Evolutionary conservation across 305 asterid genomes (phyloP).

Genomic region (Fraxinus ornus): DNA sequence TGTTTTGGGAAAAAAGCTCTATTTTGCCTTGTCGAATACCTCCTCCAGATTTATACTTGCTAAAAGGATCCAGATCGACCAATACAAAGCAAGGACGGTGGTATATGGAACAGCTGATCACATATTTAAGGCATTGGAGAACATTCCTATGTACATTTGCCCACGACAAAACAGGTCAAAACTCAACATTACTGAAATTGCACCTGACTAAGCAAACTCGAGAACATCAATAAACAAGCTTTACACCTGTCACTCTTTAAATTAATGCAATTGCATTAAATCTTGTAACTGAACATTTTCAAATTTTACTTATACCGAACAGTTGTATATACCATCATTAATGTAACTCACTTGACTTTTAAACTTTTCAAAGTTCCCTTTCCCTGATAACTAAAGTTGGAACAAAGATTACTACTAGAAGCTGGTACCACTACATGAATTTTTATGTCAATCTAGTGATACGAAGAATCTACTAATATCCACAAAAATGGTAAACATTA

Average conservation of each 20-base stretch:
- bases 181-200: not conserved
- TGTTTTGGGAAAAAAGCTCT: not conserved
- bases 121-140: not conserved
- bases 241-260: not conserved
- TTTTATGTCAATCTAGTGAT: not conserved
- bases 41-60: not conserved
- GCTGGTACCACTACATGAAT: not conserved
- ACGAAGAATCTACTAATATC: not conserved
- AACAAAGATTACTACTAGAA: not conserved
- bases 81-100: not conserved
- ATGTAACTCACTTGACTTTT: not conserved
- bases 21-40: not conserved
- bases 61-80: not conserved
- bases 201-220: not conserved
- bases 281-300: not conserved
- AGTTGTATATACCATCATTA: not conserved
- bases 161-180: not conserved
- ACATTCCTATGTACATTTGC: not conserved
- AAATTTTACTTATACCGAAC: not conserved
- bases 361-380: not conserved
- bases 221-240: not conserved
- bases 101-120: not conserved
- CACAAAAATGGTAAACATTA: not conserved
- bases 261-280: not conserved
- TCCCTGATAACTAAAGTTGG: not conserved